phyloP scores from a whole-genome alignment of 1,284 basidiomycete genomes.

The Tranzscheliella williamsii region DNA sequence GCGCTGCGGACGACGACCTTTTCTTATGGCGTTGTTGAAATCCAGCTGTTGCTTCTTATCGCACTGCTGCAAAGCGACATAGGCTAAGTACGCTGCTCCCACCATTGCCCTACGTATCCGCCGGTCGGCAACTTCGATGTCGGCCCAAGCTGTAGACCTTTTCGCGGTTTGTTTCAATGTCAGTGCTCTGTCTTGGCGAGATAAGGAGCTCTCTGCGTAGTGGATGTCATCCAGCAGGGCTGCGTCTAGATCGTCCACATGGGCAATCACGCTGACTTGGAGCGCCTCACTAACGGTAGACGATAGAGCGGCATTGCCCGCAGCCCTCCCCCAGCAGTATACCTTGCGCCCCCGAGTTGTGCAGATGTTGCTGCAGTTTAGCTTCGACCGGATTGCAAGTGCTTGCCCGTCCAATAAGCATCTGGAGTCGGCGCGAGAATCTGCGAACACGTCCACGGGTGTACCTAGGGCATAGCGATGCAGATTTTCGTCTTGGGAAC shows the following conservation, averaged over 20 bases:
- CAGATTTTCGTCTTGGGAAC: neutral
- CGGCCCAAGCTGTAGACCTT: neutral
- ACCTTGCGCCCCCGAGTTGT: neutral
- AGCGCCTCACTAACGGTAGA: neutral
- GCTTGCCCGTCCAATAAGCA: constrained; percentile 2
- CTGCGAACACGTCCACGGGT: neutral
- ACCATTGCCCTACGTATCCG: neutral
- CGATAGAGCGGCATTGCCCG: neutral
- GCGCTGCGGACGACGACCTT: too few species aligned
- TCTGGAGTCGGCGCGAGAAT: neutral
- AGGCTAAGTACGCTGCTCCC: neutral
- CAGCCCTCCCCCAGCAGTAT: constrained; percentile 1
- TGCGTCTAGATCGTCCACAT: neutral
- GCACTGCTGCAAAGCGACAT: neutral
- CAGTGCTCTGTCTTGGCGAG: neutral
- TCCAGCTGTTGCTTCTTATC: neutral
- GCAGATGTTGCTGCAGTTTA: neutral
- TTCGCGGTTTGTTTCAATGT: too few species aligned
- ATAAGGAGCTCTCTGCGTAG: neutral
- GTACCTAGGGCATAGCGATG: neutral
- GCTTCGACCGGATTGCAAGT: neutral
- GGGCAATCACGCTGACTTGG: neutral
- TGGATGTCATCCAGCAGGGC: neutral
- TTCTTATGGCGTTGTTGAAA: too few species aligned
- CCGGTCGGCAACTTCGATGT: neutral